Conservation (phyloP, 2,329 filamentous ascomycete genomes). For the Fusarium sp. region DNA sequence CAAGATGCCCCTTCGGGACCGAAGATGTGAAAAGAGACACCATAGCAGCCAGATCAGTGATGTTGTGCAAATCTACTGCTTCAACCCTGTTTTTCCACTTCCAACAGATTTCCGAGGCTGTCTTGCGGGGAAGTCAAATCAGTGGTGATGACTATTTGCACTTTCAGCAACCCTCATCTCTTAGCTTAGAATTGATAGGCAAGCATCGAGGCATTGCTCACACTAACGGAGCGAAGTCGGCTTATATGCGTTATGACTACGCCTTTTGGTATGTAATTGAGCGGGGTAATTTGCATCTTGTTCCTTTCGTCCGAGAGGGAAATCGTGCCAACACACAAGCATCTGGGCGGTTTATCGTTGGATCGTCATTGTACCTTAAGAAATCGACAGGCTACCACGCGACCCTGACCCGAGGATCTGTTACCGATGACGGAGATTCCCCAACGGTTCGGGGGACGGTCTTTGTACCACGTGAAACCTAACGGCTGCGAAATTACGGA, state of each 20-base stretch:
- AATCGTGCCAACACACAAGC: background rate
- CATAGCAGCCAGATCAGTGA: background rate
- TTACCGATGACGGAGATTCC: background rate
- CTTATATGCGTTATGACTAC: background rate
- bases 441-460: background rate
- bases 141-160: background rate
- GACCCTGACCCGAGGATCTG: background rate
- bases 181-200: background rate
- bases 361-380: background rate
- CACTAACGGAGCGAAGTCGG: background rate
- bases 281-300: background rate
- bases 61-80: background rate
- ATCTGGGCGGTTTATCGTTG: background rate
- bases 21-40: background rate
- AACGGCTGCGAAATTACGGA: background rate
- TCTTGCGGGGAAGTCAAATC: accelerated
- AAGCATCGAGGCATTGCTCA: background rate
- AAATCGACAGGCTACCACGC: background rate
- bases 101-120: background rate
- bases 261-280: background rate
- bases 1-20: background rate
- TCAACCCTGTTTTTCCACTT: background rate
- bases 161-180: background rate
- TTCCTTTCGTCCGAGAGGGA: background rate
- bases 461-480: background rate